phyloP scores from a whole-genome alignment of 164 flowering plant genomes.

The Piper betle region DNA sequence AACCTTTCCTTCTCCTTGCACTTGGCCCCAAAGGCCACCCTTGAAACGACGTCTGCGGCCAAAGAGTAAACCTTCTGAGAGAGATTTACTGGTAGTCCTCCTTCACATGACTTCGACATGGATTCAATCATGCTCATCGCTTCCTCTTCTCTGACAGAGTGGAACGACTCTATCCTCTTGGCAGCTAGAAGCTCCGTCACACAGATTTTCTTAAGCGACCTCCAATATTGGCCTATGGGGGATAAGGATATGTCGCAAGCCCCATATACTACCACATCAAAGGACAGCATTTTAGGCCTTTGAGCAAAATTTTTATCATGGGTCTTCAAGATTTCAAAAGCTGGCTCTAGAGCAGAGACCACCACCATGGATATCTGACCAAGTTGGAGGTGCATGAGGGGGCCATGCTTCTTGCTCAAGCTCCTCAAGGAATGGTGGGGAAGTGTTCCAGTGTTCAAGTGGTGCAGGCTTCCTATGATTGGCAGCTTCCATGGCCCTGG shows the following conservation, averaged over 20 bases:
- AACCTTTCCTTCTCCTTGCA: conserved; percentile 1
- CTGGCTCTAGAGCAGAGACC: not conserved
- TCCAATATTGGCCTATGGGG: not conserved
- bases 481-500: conserved; percentile 2
- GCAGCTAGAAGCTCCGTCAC: conserved; percentile 1
- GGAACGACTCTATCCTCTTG: not conserved
- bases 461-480: conserved; percentile 3
- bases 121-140: not conserved
- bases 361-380: not conserved
- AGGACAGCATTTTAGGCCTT: not conserved
- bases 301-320: not conserved
- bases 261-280: not conserved
- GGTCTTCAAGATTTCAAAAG: not conserved
- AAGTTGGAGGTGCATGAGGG: conserved; percentile 1
- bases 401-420: not conserved
- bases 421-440: conserved; percentile 1
- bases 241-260: not conserved
- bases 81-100: not conserved
- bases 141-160: conserved; percentile 4
- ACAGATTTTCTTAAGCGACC: conserved; percentile 1
- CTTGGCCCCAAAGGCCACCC: conserved; percentile 1
- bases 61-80: not conserved
- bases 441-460: not conserved
- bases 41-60: not conserved
- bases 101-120: not conserved